Conservation (phyloP, 306 rosid species). For the Biancaea sappan region DNA sequence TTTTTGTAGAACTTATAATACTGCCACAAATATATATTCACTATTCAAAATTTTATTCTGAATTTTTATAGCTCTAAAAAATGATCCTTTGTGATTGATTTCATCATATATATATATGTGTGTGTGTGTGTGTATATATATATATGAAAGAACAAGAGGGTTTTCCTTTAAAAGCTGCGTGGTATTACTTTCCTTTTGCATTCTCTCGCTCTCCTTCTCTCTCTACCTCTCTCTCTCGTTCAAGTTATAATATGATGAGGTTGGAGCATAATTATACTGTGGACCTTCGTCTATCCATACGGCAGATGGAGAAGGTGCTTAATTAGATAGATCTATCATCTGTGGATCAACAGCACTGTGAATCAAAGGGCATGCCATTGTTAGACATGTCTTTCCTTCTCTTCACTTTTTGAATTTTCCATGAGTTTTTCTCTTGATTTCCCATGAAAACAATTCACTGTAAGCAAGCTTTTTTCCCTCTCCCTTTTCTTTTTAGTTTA, state of each 20-base stretch:
- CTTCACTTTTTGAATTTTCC: neutral
- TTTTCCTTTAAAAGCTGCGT: constrained; percentile 41
- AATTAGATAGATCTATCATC: constrained; percentile 28
- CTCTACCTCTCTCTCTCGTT: neutral
- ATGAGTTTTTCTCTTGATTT: neutral
- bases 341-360: constrained; percentile 2
- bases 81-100: constrained; percentile 32
- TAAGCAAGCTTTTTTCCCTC: neutral
- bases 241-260: constrained; percentile 29
- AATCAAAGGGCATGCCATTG: constrained; percentile 2
- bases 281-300: too few species aligned
- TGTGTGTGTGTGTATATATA: neutral
- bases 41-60: constrained; percentile 16
- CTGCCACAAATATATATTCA: constrained; percentile 28
- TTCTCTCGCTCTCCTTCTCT: neutral
- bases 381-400: neutral
- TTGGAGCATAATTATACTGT: constrained; percentile 12
- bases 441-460: neutral
- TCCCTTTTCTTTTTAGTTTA: neutral
- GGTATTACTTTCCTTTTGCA: constrained; percentile 37
- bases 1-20: constrained; percentile 20
- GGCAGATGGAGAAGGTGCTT: neutral
- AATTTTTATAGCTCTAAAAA: constrained; percentile 5
- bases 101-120: constrained; percentile 7
- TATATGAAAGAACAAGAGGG: constrained; percentile 26